Base-by-base conservation (phyloP, 495 filamentous ascomycete genomes). In the Talaromyces wortmannii region DNA sequence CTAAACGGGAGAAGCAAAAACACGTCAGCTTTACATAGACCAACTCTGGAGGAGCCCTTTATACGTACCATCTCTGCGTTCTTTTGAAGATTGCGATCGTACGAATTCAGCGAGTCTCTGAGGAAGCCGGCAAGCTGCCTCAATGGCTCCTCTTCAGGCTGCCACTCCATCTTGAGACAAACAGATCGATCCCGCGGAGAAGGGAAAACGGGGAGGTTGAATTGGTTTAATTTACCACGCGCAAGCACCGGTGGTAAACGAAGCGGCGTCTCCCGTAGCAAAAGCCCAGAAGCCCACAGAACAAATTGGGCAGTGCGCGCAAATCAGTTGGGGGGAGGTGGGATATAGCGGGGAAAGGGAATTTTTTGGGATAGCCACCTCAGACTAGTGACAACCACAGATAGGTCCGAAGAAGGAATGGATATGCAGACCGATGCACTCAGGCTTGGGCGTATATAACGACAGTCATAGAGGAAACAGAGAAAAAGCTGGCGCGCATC, bases 41-140 rank as follows among this genome's bases (percentile, higher is more conserved):
- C 23, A 23, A 23, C 23, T 23, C 23, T 23, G 23, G 2, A 23
- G 23, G 23, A 60, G 36, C 53, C 30, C 23, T 45, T 31, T 23
- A 45, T 56, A 61, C 59, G 30, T 63, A 78, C 75, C 67, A 71
- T 59, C 69, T 78, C 75, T 55, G 94, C 94, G 64, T 92, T 84
- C 70, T 90, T 96, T 67, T 95, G 91, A 33, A 85, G 83, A 56
- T 67, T 75, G 59, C 80, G 78, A 70, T 96, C 79, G 70, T 87
- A 84, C 54, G 86, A 83, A 69, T 90, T 92, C 63, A 99, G 79
- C 48, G 95, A 96, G 74, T 97, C 91, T 72, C 82, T 86, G 62
- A 99, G 83, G 72, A 85, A 97, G 65, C 83, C 83, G 60, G 90
- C 87, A 44, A 99, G 82, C 77, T 95, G 90, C 77, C 80, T 80